Conservation (phyloP, 2,329 filamentous ascomycete genomes). For the Fusarium nisikadoi region DNA sequence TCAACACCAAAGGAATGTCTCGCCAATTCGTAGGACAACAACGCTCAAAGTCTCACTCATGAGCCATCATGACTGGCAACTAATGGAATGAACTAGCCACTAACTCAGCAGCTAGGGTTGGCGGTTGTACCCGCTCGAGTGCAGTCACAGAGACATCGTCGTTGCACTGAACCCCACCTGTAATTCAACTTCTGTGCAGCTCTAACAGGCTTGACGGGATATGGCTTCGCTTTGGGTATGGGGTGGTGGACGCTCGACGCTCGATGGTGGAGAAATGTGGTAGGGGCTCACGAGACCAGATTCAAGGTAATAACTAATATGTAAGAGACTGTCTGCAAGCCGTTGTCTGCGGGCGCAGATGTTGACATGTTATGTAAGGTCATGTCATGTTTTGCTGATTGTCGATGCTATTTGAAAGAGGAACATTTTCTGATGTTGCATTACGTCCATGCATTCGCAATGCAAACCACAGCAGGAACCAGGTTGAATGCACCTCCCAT, state of each 20-base stretch:
- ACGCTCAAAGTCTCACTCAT: slow-evolving; percentile 6
- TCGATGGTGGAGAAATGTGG: slow-evolving; percentile 12
- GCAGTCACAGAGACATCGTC: slow-evolving; percentile 13
- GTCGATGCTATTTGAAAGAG: slow-evolving; percentile 1
- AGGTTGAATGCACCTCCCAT: not conserved
- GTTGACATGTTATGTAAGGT: not conserved
- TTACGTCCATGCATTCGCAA: not conserved
- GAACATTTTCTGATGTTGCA: slow-evolving; percentile 3
- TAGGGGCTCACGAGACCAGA: slow-evolving; percentile 32
- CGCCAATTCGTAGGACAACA: slow-evolving; percentile 6
- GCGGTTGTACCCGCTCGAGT: slow-evolving; percentile 27
- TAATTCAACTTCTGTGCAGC: slow-evolving; percentile 24
- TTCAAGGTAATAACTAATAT: slow-evolving; percentile 4
- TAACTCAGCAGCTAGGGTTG: slow-evolving; percentile 3
- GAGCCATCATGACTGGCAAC: not conserved
- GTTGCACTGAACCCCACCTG: slow-evolving; percentile 32
- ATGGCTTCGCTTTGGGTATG: slow-evolving; percentile 31
- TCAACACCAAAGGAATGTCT: not conserved
- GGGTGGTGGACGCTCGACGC: slow-evolving; percentile 19
- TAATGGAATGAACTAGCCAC: not conserved
- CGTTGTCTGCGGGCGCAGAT: slow-evolving; percentile 13
- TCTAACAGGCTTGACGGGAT: slow-evolving; percentile 10
- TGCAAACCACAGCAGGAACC: not conserved
- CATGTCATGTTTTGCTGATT: not conserved
- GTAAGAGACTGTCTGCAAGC: not conserved